These are phyloP conservation scores for Lipomyces japonicus DNA, from an alignment of 805 yeast genomes.

Conservation along the genomic window DNA sequence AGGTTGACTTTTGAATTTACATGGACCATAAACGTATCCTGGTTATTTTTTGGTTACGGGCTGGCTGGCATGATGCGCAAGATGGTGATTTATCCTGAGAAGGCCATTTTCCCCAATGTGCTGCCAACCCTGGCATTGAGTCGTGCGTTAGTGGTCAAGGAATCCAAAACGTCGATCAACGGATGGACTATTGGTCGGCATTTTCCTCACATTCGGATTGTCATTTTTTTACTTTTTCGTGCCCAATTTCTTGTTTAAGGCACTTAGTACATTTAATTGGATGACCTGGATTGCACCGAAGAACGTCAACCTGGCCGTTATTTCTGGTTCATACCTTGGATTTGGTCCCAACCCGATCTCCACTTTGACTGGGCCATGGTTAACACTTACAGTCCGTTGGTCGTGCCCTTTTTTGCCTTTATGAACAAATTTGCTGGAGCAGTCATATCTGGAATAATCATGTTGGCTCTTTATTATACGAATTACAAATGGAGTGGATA, in stretches of 20 bases:
- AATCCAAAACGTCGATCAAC: conserved; percentile 40
- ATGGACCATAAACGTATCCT: conserved; percentile 48
- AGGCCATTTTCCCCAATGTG: conserved; percentile 62
- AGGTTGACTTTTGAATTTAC: conserved; percentile 48
- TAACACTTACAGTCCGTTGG: conserved; percentile 42
- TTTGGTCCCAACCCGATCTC: conserved; percentile 63
- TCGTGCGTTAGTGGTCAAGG: conserved; percentile 13
- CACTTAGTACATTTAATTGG: conserved; percentile 56
- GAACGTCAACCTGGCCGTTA: conserved; percentile 55
- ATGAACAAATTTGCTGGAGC: conserved; percentile 39
- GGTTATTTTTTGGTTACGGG: conserved; percentile 63
- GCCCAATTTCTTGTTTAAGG: conserved; percentile 59
- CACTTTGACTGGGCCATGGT: conserved; percentile 57
- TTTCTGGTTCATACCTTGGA: conserved; percentile 63
- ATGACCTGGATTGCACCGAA: conserved; percentile 61
- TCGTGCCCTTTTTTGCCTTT: conserved; percentile 44
- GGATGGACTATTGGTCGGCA: conserved; percentile 60
- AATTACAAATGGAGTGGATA: conserved; percentile 45
- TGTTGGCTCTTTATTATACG: conserved; percentile 52
- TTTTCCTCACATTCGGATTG: conserved; percentile 41
- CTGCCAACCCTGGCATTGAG: conserved; percentile 48
- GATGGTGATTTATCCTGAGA: conserved; percentile 55
- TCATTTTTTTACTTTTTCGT: conserved; percentile 54
- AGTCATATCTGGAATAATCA: conserved; percentile 51
- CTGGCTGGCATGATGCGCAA: conserved; percentile 57